Evolutionary conservation across 306 rosid species (phyloP), one percentile per base, ranked within the genome.

Genomic region (Cucumis sativus): DNA sequence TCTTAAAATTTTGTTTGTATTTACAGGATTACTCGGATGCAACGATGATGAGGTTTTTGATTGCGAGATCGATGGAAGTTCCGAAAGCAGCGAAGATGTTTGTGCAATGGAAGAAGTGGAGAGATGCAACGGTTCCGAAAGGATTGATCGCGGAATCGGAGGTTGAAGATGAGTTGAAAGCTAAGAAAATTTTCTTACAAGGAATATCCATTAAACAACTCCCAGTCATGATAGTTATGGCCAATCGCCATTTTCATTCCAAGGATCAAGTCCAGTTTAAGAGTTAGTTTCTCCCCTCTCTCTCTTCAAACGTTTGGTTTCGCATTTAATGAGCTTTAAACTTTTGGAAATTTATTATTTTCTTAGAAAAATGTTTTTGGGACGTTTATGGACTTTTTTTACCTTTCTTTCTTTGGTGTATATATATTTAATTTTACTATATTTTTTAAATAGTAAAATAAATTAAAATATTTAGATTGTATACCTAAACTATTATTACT

Each of bases 71-170:
- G 17, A 87, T 90, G 96, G 91, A 90, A 25, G 80, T 88, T 9
- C 88, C 82, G 10, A 92, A 95, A 54, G 96, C 90, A 14, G 90
- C 89, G 0, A 95, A 87, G 85, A 95, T 92, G 97, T 95, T 95
- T 73, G 92, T 86, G 11, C 89, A 87, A 52, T 95, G 99, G 97
- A 81, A 45, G 80, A 89, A 89, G 23, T 95, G 97, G 97, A 92
- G 99, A 83, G 81, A 80, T 14, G 25, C 78, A 0, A 78, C 84
- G 75, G 93, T 92, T 57, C 99, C 99, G 18, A 86, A 88, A 77
- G 97, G 96, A 6, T 89, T 80, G 82, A 81, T 92, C 63, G 55
- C 87, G 47, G 91, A 86, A 5, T 87, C 92, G 35, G 97, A 95
- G 71, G 81, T 92, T 17, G 75, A 60, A 1, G 96, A 90, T 68